Percentiles rank a stretch among this genome's conserved stretches.
These are phyloP conservation scores for Rhodotorula sp. DNA, from an alignment of 1,284 basidiomycete species.

Conservation along the genomic window DNA sequence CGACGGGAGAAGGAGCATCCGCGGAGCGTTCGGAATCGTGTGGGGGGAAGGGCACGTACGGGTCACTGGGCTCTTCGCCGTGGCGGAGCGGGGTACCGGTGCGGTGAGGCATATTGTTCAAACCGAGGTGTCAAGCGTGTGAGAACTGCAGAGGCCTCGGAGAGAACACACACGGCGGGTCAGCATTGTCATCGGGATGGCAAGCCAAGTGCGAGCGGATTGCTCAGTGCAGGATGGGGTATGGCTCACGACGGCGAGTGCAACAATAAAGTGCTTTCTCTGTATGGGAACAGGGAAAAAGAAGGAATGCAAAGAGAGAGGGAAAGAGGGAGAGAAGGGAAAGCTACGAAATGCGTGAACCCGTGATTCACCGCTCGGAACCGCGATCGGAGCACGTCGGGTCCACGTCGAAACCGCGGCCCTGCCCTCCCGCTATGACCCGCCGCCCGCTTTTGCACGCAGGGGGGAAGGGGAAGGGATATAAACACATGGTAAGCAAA, in stretches of 20 bases:
- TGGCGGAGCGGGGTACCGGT: conserved; percentile 29
- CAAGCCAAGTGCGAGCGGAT: not conserved
- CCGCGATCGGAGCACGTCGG: no score
- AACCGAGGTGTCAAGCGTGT: not conserved
- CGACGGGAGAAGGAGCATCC: not conserved
- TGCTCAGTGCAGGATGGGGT: not conserved
- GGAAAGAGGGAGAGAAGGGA: not conserved
- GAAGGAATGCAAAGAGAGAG: not conserved
- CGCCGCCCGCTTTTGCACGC: no score
- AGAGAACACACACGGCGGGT: not conserved
- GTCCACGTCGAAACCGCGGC: no score
- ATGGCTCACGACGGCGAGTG: not conserved
- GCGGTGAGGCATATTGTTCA: conserved; percentile 21
- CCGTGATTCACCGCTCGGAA: not conserved
- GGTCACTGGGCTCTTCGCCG: conserved; percentile 30
- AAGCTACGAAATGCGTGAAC: not conserved
- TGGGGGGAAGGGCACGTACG: conserved; percentile 8
- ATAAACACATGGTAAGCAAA: no score
- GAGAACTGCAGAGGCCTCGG: not conserved
- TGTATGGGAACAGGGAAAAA: not conserved
- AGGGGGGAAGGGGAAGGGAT: no score
- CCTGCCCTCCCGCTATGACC: no score
- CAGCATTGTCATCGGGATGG: not conserved
- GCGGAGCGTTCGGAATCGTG: not conserved
- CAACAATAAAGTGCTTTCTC: no score